Conservation (phyloP, 805 yeast species). For the Millerago galiae region DNA sequence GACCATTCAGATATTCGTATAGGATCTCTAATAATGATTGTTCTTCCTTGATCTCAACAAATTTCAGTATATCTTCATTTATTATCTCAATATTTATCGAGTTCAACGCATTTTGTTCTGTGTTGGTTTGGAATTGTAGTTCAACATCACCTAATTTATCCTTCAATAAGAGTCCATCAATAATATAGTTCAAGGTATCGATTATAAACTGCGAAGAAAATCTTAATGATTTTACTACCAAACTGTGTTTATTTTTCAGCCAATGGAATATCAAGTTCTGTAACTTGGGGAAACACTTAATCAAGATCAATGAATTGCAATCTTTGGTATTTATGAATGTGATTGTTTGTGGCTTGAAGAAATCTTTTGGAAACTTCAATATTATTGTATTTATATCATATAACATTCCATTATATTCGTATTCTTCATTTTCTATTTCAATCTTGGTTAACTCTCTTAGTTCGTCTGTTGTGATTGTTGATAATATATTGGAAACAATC, state of each 20-base stretch:
- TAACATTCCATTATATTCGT: not conserved
- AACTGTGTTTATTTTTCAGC: conserved; percentile 24
- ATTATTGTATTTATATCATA: conserved; percentile 7
- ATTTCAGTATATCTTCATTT: conserved; percentile 19
- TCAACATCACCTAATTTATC: conserved; percentile 23
- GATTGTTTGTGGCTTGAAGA: conserved; percentile 15
- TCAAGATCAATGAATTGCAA: conserved; percentile 7
- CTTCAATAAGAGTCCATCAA: conserved; percentile 13
- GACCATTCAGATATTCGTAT: conserved; percentile 17
- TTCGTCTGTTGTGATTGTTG: conserved; percentile 13
- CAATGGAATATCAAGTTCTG: conserved; percentile 21
- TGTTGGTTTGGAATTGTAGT: conserved; percentile 19
- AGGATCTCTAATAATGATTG: conserved; percentile 3
- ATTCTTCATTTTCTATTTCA: conserved; percentile 2
- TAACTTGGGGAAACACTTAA: conserved; percentile 13
- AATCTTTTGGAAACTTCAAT: conserved; percentile 16
- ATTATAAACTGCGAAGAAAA: conserved; percentile 22
- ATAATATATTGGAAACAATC: conserved; percentile 14
- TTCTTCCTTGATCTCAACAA: conserved; percentile 9
- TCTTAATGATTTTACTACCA: conserved; percentile 19
- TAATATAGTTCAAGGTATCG: conserved; percentile 20
- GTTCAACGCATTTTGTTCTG: conserved; percentile 19
- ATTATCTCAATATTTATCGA: conserved; percentile 23
- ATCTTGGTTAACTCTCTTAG: conserved; percentile 13
- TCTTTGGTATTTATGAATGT: conserved; percentile 8